phyloP scores from a whole-genome alignment of 164 flowering plant species.

The Magnolia changhungtana region DNA sequence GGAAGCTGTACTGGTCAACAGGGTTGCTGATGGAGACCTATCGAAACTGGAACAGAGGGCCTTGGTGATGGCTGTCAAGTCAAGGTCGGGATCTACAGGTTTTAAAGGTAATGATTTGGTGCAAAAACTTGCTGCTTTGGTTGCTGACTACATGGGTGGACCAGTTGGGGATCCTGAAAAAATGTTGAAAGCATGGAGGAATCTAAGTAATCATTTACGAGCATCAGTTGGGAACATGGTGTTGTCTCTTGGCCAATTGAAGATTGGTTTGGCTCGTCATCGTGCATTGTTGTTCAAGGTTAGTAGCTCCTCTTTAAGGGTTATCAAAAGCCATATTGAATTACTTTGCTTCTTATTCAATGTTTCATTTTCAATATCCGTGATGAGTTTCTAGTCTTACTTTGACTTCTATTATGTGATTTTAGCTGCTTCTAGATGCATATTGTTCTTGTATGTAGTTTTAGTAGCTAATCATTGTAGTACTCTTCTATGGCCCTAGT shows the following conservation, averaged over 20 bases:
- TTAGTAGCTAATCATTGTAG: no score
- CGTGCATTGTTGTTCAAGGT: constrained; percentile 95
- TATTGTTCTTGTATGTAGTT: not conserved
- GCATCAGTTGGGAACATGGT: constrained; percentile 73
- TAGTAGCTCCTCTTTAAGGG: not conserved
- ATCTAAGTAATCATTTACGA: constrained; percentile 51
- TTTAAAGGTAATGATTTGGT: constrained; percentile 40
- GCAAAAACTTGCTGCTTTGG: constrained; percentile 63
- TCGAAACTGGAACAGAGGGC: constrained; percentile 74
- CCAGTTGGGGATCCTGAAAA: constrained; percentile 83
- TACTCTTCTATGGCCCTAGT: no score
- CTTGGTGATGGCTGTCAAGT: constrained; percentile 47
- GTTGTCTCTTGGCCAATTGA: constrained; percentile 86
- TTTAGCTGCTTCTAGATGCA: not conserved
- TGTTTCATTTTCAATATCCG: not conserved
- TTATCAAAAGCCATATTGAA: not conserved
- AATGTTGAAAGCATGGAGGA: constrained; percentile 66
- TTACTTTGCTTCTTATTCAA: not conserved
- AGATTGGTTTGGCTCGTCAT: constrained; percentile 91
- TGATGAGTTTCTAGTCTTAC: not conserved
- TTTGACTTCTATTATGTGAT: not conserved
- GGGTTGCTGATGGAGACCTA: constrained; percentile 71
- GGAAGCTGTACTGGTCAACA: constrained; percentile 88
- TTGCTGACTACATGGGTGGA: constrained; percentile 90
- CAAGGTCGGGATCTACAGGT: constrained; percentile 42